Conservation (phyloP, 2,329 filamentous ascomycete genomes). For the Colletotrichum sp. region DNA sequence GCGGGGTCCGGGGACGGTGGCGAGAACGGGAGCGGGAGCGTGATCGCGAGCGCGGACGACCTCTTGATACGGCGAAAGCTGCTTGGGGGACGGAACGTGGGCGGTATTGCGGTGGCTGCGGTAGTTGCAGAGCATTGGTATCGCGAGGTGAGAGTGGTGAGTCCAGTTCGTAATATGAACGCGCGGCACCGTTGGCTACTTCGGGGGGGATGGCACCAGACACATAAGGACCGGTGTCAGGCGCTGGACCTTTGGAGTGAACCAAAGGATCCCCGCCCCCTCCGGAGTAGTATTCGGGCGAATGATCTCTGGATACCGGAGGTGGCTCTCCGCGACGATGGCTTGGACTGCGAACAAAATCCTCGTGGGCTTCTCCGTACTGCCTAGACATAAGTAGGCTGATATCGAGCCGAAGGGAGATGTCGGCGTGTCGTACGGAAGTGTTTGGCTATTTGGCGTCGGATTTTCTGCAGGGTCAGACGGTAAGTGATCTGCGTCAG, state of each 20-base stretch:
- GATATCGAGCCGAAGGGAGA: not conserved
- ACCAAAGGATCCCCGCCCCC: slow-evolving; percentile 21
- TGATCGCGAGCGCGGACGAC: slow-evolving; percentile 24
- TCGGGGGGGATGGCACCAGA: slow-evolving; percentile 4
- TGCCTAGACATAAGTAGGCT: slow-evolving; percentile 23
- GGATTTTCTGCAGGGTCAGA: not conserved
- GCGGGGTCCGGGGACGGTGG: slow-evolving; percentile 35
- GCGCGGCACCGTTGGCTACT: not conserved
- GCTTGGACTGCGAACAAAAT: slow-evolving; percentile 25
- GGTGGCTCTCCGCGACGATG: slow-evolving; percentile 27
- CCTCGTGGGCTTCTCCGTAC: slow-evolving; percentile 35
- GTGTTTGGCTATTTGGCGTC: not conserved
- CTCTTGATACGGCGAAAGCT: slow-evolving; percentile 3
- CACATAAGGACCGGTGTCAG: not conserved
- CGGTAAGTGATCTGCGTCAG: not conserved
- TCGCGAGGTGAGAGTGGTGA: not conserved
- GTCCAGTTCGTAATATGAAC: slow-evolving; percentile 2
- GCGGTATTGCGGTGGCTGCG: not conserved
- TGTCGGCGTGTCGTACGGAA: not conserved
- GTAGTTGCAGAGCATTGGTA: not conserved
- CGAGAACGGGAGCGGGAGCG: slow-evolving; percentile 26
- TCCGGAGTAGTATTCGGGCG: slow-evolving; percentile 36
- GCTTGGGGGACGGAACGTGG: slow-evolving; percentile 22
- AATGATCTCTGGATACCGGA: slow-evolving; percentile 22
- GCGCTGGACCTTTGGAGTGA: not conserved